These are phyloP conservation scores for Candida succiphila DNA, from an alignment of 805 yeast species.

Conservation along the genomic window DNA sequence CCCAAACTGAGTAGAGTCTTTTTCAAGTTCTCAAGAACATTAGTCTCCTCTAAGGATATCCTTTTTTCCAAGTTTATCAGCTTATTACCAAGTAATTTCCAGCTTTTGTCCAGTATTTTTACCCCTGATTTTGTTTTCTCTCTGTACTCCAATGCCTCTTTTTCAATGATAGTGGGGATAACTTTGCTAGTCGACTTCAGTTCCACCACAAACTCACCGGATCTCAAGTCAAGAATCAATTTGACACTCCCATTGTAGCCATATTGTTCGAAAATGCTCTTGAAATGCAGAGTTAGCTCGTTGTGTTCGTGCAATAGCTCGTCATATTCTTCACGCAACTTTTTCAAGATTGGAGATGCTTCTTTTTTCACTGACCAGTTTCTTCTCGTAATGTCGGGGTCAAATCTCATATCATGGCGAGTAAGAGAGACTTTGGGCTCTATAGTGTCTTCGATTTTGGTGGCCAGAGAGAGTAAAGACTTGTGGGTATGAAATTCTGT, in stretches of 20 bases:
- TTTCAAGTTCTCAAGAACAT: constrained; percentile 40
- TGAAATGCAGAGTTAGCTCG: constrained; percentile 4
- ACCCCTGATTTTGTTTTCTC: constrained; percentile 18
- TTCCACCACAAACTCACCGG: constrained; percentile 17
- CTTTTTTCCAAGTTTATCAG: constrained; percentile 33
- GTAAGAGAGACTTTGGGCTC: constrained; percentile 12
- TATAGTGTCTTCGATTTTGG: constrained; percentile 18
- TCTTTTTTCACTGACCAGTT: constrained; percentile 16
- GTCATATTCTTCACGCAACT: constrained; percentile 12
- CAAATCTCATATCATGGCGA: constrained; percentile 10
- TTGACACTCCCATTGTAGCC: constrained; percentile 16
- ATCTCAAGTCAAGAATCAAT: constrained; percentile 15
- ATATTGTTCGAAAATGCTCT: constrained; percentile 2
- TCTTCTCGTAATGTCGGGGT: constrained; percentile 13
- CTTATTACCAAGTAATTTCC: constrained; percentile 41
- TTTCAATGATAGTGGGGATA: constrained; percentile 8
- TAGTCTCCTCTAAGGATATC: constrained; percentile 46
- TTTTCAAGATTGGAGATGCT: constrained; percentile 11
- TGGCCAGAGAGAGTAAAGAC: constrained; percentile 11
- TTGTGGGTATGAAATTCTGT: constrained; percentile 6
- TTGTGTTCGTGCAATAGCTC: constrained; percentile 5
- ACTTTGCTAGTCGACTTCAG: constrained; percentile 16
- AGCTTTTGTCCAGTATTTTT: constrained; percentile 32
- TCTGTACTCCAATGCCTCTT: constrained; percentile 6
- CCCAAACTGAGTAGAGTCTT: constrained; percentile 32